phyloP scores from a whole-genome alignment of 495 filamentous ascomycete genomes.

The Poronia punctata region DNA sequence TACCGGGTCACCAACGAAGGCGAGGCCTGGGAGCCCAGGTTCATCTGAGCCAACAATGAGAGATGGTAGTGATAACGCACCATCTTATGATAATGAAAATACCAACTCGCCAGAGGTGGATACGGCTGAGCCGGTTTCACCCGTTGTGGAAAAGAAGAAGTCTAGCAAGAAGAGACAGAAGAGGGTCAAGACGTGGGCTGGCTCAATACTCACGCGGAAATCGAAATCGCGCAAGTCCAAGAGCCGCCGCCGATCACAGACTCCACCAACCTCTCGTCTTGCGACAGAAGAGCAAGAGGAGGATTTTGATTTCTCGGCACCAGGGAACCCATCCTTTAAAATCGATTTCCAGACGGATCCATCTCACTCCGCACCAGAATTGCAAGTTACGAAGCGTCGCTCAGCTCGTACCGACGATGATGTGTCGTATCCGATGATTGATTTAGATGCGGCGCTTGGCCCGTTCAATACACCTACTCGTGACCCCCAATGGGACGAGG shows the following conservation, averaged over 20 bases:
- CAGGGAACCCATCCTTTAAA: slow-evolving; percentile 19
- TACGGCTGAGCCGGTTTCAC: too few relatives aligned
- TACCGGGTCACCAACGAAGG: slow-evolving; percentile 34
- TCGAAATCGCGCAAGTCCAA: slow-evolving; percentile 40
- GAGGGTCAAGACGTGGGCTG: slow-evolving; percentile 76
- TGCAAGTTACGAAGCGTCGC: not conserved
- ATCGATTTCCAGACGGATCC: slow-evolving; percentile 2
- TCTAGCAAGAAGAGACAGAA: slow-evolving; percentile 59
- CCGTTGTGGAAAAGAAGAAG: slow-evolving; percentile 36
- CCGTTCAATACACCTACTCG: slow-evolving; percentile 78
- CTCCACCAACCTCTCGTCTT: slow-evolving; percentile 28
- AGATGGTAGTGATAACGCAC: slow-evolving; percentile 2
- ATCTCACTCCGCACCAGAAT: not conserved
- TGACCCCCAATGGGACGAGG: slow-evolving; percentile 50
- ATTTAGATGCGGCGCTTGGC: slow-evolving; percentile 90
- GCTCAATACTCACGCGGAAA: slow-evolving; percentile 67
- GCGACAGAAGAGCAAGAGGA: slow-evolving; percentile 13
- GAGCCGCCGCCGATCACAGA: slow-evolving; percentile 29
- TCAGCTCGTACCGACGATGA: slow-evolving; percentile 42
- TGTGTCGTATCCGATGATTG: slow-evolving; percentile 69
- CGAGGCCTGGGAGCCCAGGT: slow-evolving; percentile 30
- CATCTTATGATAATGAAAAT: slow-evolving; percentile 13
- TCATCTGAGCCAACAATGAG: slow-evolving; percentile 29
- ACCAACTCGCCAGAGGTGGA: not conserved
- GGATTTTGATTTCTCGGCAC: slow-evolving; percentile 13